Evolutionary conservation across 768 basidiomycete species (phyloP).

Genomic region (Russula sp.): DNA sequence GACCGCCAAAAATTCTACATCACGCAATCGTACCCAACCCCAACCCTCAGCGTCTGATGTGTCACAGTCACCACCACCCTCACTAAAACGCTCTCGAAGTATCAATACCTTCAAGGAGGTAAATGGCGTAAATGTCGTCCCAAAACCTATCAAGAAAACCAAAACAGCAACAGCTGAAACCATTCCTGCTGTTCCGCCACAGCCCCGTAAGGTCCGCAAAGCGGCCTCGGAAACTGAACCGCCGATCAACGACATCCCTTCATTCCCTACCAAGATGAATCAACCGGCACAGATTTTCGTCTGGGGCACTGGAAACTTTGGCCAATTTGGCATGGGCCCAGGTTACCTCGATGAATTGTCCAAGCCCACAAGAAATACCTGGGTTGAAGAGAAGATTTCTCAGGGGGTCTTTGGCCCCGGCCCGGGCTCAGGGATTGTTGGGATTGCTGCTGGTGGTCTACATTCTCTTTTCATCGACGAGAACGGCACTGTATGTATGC

Average conservation of each 20-base stretch:
- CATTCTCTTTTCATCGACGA: slow-evolving; percentile 88
- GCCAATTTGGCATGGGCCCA: slow-evolving; percentile 90
- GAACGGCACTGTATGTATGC: slow-evolving; percentile 69
- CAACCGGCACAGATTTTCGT: slow-evolving; percentile 73
- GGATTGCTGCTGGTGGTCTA: slow-evolving; percentile 77
- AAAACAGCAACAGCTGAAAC: background rate
- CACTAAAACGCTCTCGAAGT: slow-evolving; percentile 19
- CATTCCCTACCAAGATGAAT: slow-evolving; percentile 46
- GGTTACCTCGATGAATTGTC: slow-evolving; percentile 62
- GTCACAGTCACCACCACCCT: slow-evolving; percentile 18
- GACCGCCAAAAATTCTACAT: background rate
- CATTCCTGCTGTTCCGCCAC: background rate
- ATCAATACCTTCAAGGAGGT: slow-evolving; percentile 16
- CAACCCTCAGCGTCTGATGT: slow-evolving; percentile 17
- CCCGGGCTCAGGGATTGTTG: slow-evolving; percentile 72
- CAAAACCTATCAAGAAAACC: slow-evolving; percentile 7
- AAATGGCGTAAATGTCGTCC: slow-evolving; percentile 9
- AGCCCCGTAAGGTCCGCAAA: slow-evolving; percentile 3
- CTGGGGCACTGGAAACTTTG: slow-evolving; percentile 92
- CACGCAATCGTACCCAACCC: slow-evolving; percentile 1
- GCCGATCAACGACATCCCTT: slow-evolving; percentile 54
- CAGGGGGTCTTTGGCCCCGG: slow-evolving; percentile 62
- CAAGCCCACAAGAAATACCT: slow-evolving; percentile 70
- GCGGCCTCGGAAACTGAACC: slow-evolving; percentile 12
- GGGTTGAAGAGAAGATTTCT: slow-evolving; percentile 71